Evolutionary conservation across 1,284 basidiomycete species (phyloP), one percentile per base, ranked within the genome.

Genomic region (Cerrena zonata): DNA sequence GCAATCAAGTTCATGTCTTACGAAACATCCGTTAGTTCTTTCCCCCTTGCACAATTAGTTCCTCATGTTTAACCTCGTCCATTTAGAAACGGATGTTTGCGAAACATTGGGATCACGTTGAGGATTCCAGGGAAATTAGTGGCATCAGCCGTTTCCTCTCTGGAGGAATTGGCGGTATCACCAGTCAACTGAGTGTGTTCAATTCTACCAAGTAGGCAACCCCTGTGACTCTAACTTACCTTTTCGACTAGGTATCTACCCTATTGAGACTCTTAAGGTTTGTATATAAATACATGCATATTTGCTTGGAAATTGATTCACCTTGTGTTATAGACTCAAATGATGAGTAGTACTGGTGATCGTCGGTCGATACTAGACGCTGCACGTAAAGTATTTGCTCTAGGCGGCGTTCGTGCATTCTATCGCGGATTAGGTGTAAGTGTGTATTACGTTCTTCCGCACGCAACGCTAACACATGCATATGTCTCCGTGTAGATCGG

Each of bases 1-100:
- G 96, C 96, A 18, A 98, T 99, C 79, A 99, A 98, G 70, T 99
- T 99, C 72, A 84, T 96, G 60, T 72, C 89, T 5, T 99, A 98
- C 69, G 96, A 99, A 70, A 90, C 91, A 55, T 84, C 90, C 49
- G 89, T 91, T 60, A 69, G 82, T 80, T 10, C 37, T 47, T 48
- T 51, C 57, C 25, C 46, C 30, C 25, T n/a, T 43, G n/a, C n/a
- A 39, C 50, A 56, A 51, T 49, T 39, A 51, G n/a, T n/a, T n/a
- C 53, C 54, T 36, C 39, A 21, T 10, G 19, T 41, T 11, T n/a
- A 37, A 24, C 23, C 27, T 30, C 38, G 49, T 48, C 52, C 58
- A 22, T 49, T 47, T 61, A 93, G 81, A 99, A 99, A 86, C 86
- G 89, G 10, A 79, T 92, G 53, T 94, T 99, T 67, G 96, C 95